These are phyloP conservation scores for Aaosphaeria pasadenensis DNA, from an alignment of 2,329 filamentous ascomycete genomes.

Conservation along the genomic window DNA sequence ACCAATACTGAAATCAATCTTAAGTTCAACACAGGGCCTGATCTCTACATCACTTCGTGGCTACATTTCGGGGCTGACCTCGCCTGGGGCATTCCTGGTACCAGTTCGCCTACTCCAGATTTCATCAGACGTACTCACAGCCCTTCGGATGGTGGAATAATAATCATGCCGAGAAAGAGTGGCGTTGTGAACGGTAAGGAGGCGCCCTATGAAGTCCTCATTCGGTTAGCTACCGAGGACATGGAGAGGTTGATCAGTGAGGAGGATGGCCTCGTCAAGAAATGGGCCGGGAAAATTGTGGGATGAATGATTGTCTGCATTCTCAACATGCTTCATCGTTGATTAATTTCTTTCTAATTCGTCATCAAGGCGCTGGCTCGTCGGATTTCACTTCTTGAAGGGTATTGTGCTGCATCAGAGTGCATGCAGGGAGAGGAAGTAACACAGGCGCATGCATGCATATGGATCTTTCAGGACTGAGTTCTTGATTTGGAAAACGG, in stretches of 20 bases:
- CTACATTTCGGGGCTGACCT: slow-evolving; percentile 31
- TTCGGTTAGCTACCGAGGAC: slow-evolving; percentile 30
- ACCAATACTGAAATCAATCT: slow-evolving; percentile 29
- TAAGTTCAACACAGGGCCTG: slow-evolving; percentile 25
- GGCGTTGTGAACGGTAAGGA: slow-evolving; percentile 17
- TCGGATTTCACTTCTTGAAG: too few relatives aligned
- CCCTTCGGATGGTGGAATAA: slow-evolving; percentile 31
- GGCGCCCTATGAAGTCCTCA: slow-evolving; percentile 33
- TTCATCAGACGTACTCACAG: slow-evolving; percentile 30
- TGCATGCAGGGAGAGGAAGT: too few relatives aligned
- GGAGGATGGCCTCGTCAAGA: slow-evolving; percentile 18
- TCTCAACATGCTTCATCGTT: too few relatives aligned
- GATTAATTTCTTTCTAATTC: too few relatives aligned
- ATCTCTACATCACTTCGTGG: slow-evolving; percentile 36
- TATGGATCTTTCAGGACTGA: too few relatives aligned
- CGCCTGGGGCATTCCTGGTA: slow-evolving; percentile 33
- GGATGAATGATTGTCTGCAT: too few relatives aligned
- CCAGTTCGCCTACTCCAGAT: slow-evolving; percentile 23
- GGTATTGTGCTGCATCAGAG: too few relatives aligned
- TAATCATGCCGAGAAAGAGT: slow-evolving; percentile 31
- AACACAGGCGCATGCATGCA: too few relatives aligned
- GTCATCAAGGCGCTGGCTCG: too few relatives aligned
- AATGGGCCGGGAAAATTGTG: too few relatives aligned
- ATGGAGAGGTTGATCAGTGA: slow-evolving; percentile 29
- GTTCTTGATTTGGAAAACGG: too few relatives aligned